Evolutionary conservation across 371 early-diverging fungal species (phyloP), one percentile per base, ranked within the genome.

Genomic region (Syncephalis fuscata): DNA sequence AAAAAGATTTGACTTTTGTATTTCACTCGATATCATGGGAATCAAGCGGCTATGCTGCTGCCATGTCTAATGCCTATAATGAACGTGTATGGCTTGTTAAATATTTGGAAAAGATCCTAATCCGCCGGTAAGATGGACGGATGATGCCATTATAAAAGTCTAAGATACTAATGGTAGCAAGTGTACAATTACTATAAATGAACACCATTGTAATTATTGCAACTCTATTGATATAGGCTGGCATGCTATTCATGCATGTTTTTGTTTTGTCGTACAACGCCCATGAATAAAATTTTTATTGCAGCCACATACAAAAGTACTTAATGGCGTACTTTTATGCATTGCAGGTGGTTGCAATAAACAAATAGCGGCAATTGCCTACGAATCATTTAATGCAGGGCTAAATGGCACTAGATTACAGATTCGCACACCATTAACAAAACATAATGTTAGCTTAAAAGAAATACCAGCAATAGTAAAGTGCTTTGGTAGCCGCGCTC

Each of bases 271-370:
- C 11, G 89, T 90, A 0, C 90, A 92, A 56, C 88, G 85, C 57
- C 92, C 92, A 10, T 92, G 92, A 90, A 82, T 78, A 53, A 75
- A 89, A 3, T 80, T 92, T 56, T 90, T 89, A 16, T 54, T 92
- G 27, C 72, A 79, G 49, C 69, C 82, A 2, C 75, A 74, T 46
- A 92, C 92, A 0, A 55, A 86, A n/a, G 81, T 92, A 5, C 74
- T 92, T 68, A 92, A 92, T 60, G 71, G 82, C 55, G 83, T 86
- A 49, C 78, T 92, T 17, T 80, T 87, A 14, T 92, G 92, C 58
- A 60, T 92, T 1, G 90, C 92, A n/a, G 92, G 92, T 38, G 92
- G 92, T 20, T 76, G 91, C 37, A 92, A 92, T 67, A 92, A 92
- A 65, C 85, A 85, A 83, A 87, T 92, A 88, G 92, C 92, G 1